These are phyloP conservation scores for Aspergillus uvarum DNA, from an alignment of 2,329 filamentous ascomycete genomes.

Conservation along the genomic window DNA sequence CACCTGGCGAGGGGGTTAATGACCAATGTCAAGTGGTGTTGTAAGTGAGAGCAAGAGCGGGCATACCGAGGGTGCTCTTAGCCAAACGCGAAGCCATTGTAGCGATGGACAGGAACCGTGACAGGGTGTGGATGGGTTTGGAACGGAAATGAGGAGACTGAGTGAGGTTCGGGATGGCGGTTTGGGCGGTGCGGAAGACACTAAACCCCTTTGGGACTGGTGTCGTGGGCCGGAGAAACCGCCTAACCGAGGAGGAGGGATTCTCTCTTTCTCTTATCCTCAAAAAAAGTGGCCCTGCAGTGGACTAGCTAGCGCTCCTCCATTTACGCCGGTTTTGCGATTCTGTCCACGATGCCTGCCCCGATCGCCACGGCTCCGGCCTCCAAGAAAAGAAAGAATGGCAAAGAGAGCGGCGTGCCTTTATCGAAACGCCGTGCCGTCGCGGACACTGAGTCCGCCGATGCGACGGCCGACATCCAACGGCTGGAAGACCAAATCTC, in stretches of 20 bases:
- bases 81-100: conserved; percentile 98
- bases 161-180: conserved; percentile 36
- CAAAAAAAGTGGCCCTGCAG: conserved; percentile 16
- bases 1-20: conserved; percentile 60
- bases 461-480: conserved; percentile 66
- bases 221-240: conserved; percentile 33
- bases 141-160: conserved; percentile 42
- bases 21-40: conserved; percentile 23
- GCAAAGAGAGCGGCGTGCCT: conserved; percentile 33
- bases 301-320: background rate
- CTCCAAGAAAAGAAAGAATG: conserved; percentile 44
- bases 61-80: conserved; percentile 92
- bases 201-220: conserved; percentile 34
- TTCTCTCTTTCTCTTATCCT: no score
- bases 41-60: conserved; percentile 5
- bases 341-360: conserved; percentile 29
- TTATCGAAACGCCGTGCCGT: conserved; percentile 49
- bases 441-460: conserved; percentile 49
- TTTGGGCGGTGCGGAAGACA: conserved; percentile 38
- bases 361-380: conserved; percentile 20
- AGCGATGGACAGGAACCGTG: conserved; percentile 58
- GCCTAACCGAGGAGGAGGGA: conserved; percentile 24
- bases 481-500: conserved; percentile 76
- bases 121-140: conserved; percentile 38
- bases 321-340: conserved; percentile 24